Percentiles rank a stretch among this genome's conserved stretches.
Evolutionary conservation across 2,329 filamentous ascomycete genomes (phyloP).

Genomic region (Ceratocystis colombiana): DNA sequence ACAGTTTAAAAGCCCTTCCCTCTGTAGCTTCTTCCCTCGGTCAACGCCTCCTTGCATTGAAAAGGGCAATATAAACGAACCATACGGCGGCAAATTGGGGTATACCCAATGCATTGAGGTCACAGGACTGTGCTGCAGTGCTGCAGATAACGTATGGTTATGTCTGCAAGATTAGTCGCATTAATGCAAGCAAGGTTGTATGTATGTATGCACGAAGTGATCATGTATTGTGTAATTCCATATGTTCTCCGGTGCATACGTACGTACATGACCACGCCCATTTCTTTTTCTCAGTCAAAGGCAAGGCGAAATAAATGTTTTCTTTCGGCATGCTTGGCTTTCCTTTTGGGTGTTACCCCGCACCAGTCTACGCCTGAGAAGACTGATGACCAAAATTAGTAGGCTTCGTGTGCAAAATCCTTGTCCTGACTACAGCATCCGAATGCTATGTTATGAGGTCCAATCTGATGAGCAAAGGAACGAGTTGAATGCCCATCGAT

Average conservation of each 20-base stretch:
- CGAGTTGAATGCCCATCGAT: background rate
- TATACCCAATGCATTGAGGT: background rate
- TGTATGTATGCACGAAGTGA: background rate
- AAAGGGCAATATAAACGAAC: background rate
- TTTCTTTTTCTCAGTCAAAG: background rate
- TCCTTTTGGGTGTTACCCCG: background rate
- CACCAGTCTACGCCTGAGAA: background rate
- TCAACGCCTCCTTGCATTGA: background rate
- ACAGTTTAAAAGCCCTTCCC: background rate
- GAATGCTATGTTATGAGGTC: background rate
- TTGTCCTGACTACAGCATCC: background rate
- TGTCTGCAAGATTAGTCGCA: background rate
- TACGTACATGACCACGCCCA: background rate
- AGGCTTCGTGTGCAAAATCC: background rate
- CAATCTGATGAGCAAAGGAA: background rate
- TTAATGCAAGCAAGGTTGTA: background rate
- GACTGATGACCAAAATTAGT: background rate
- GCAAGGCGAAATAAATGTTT: background rate
- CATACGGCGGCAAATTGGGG: background rate
- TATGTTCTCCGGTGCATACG: background rate
- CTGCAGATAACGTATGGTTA: slow-evolving; percentile 6
- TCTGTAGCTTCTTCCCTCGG: background rate
- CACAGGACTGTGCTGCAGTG: background rate
- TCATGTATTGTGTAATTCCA: background rate
- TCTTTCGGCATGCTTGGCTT: background rate